Conservation (phyloP, 164 flowering plant species). For the Dillenia turbinata region DNA sequence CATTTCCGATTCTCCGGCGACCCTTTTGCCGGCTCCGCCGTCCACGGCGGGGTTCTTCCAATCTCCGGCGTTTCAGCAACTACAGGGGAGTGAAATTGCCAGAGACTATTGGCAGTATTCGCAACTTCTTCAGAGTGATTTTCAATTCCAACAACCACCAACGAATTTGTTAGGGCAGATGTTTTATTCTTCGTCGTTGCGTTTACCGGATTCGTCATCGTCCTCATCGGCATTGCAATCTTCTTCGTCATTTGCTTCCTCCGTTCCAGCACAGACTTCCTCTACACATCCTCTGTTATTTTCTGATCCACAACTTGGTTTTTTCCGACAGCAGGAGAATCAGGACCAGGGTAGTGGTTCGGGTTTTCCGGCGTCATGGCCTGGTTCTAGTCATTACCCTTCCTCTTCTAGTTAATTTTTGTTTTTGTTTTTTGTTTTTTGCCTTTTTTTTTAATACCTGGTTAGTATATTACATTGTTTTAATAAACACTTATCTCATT, state of each 20-base stretch:
- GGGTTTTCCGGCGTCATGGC: slow-evolving; percentile 25
- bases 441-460: neutral
- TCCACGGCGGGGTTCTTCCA: slow-evolving; percentile 7
- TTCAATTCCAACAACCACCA: slow-evolving; percentile 19
- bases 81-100: slow-evolving; percentile 14
- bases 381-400: slow-evolving; percentile 28
- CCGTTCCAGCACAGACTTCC: slow-evolving; percentile 9
- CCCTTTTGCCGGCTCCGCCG: slow-evolving; percentile 16
- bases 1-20: slow-evolving; percentile 20
- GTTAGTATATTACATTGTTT: too few relatives aligned
- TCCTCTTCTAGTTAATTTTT: slow-evolving; percentile 23
- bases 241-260: slow-evolving; percentile 9
- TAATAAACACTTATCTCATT: too few relatives aligned
- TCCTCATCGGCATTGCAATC: slow-evolving; percentile 14
- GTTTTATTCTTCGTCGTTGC: slow-evolving; percentile 19
- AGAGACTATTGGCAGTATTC: slow-evolving; percentile 40
- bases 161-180: slow-evolving; percentile 26
- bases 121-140: slow-evolving; percentile 31
- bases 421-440: neutral
- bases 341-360: slow-evolving; percentile 17
- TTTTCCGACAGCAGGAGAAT: slow-evolving; percentile 21
- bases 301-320: slow-evolving; percentile 17
- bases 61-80: slow-evolving; percentile 9
- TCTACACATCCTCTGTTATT: slow-evolving; percentile 23
- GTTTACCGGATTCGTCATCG: slow-evolving; percentile 8